Evolutionary conservation across 2,329 filamentous ascomycete genomes (phyloP).

Genomic region (Clonostachys rhizophaga): DNA sequence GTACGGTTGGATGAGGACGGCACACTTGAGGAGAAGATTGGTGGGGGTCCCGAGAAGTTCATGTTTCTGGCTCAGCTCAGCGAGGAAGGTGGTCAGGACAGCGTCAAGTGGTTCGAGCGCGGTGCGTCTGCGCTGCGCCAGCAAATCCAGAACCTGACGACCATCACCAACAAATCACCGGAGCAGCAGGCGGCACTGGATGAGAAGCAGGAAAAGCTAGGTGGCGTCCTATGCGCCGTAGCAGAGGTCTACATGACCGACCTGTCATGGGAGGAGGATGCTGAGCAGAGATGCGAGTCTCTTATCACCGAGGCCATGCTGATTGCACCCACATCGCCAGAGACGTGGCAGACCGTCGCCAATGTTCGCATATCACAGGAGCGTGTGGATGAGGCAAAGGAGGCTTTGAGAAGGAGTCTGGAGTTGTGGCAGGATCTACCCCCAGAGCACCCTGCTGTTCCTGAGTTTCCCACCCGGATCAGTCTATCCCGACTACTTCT

Average conservation of each 20-base stretch:
- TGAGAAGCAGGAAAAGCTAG: slow-evolving; percentile 75
- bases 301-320: slow-evolving; percentile 88
- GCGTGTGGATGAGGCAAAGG: slow-evolving; percentile 71
- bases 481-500: slow-evolving; percentile 81
- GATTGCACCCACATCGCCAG: slow-evolving; percentile 73
- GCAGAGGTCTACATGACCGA: slow-evolving; percentile 99
- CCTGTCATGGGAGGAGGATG: slow-evolving; percentile 86
- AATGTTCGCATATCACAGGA: slow-evolving; percentile 90
- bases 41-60: slow-evolving; percentile 90
- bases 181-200: slow-evolving; percentile 41
- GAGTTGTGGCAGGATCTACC: slow-evolving; percentile 78
- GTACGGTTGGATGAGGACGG: slow-evolving; percentile 76
- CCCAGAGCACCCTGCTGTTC: slow-evolving; percentile 66
- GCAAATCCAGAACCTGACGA: slow-evolving; percentile 63
- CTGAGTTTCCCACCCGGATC: slow-evolving; percentile 82
- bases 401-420: slow-evolving; percentile 74
- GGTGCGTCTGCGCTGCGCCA: slow-evolving; percentile 69
- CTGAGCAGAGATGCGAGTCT: slow-evolving; percentile 80
- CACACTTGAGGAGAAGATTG: slow-evolving; percentile 60
- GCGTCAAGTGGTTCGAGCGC: slow-evolving; percentile 62
- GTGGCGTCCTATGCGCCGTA: slow-evolving; percentile 88
- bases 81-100: slow-evolving; percentile 62
- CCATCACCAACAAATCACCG: slow-evolving; percentile 23
- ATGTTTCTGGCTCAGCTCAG: slow-evolving; percentile 90
- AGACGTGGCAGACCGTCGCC: slow-evolving; percentile 93